phyloP scores from a whole-genome alignment of 176 grass and related monocot species.

The Bolboschoenus planiculmis region DNA sequence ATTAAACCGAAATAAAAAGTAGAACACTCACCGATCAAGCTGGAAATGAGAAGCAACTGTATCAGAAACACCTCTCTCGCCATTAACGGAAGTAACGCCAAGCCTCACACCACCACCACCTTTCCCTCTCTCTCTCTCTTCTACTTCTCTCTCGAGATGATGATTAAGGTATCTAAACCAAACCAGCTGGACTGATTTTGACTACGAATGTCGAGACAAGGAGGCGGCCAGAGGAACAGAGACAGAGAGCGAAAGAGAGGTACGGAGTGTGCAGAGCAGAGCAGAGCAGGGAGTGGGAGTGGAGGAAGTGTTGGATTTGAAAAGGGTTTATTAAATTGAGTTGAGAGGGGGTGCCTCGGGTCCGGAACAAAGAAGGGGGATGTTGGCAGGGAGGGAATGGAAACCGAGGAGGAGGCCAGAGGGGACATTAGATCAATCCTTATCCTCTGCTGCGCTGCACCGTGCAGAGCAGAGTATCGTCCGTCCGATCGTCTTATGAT shows the following conservation, averaged over 20 bases:
- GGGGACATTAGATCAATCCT: no score
- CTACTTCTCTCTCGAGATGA: background rate
- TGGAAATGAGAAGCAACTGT: constrained; percentile 12
- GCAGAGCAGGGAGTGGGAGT: constrained; percentile 13
- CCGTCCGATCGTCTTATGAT: no score
- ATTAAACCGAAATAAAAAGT: background rate
- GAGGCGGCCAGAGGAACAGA: background rate
- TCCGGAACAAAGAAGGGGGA: constrained; percentile 31
- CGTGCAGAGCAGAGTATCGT: no score
- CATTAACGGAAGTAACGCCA: background rate
- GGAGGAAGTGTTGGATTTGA: constrained; percentile 38
- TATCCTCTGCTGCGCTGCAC: no score
- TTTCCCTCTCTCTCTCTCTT: background rate
- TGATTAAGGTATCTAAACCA: background rate
- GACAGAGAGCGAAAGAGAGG: constrained; percentile 7
- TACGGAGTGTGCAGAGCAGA: constrained; percentile 2
- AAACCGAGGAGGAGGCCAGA: constrained; percentile 13
- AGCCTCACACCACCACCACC: background rate
- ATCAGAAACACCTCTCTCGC: background rate
- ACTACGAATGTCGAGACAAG: background rate
- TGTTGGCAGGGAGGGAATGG: constrained; percentile 27
- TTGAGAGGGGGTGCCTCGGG: constrained; percentile 9
- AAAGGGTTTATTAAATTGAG: constrained; percentile 30
- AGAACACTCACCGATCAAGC: background rate
- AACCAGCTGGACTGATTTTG: no score